Evolutionary conservation across 176 grass and related monocot species (phyloP).

Genomic region (Urochloa ruziziensis): DNA sequence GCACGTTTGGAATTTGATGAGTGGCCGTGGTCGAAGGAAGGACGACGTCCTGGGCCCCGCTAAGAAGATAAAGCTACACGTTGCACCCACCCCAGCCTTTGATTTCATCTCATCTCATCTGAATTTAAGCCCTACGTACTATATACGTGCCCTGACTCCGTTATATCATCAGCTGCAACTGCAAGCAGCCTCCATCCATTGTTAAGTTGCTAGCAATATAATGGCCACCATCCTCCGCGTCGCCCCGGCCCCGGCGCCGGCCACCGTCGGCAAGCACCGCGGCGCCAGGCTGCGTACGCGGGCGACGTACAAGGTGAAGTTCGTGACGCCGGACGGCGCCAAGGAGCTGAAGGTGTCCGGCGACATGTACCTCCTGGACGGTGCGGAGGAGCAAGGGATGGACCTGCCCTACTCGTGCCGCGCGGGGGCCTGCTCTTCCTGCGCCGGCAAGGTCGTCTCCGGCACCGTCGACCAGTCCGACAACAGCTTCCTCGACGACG

Average conservation of each 20-base stretch:
- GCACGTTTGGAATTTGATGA: no score
- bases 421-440: conserved; percentile 68
- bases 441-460: conserved; percentile 63
- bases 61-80: no score
- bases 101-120: no score
- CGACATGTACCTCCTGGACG: conserved; percentile 68
- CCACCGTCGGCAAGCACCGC: neutral
- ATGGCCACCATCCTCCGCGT: conserved; percentile 42
- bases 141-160: no score
- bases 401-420: conserved; percentile 80
- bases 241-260: neutral
- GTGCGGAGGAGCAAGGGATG: conserved; percentile 58
- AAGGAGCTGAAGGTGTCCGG: conserved; percentile 57
- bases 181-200: no score
- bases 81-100: no score
- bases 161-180: no score
- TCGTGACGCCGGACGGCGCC: conserved; percentile 48
- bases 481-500: conserved; percentile 72
- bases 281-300: conserved; percentile 35
- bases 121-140: no score
- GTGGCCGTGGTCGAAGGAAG: no score
- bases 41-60: no score
- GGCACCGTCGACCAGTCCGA: conserved; percentile 71
- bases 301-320: conserved; percentile 72
- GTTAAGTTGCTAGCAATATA: no score